Conservation (phyloP, 2,329 filamentous ascomycete genomes). For the Peltaster fructicola region DNA sequence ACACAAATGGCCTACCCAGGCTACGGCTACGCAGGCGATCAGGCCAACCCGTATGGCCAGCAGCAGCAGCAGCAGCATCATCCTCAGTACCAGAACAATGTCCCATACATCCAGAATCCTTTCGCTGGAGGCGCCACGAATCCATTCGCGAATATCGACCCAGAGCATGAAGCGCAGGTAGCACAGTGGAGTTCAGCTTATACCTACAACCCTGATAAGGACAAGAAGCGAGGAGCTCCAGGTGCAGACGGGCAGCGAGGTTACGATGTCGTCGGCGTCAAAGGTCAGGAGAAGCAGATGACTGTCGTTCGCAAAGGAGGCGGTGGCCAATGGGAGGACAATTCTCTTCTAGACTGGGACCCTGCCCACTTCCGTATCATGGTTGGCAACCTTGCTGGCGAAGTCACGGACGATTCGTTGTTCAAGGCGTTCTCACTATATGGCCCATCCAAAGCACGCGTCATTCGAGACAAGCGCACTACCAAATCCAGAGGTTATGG, state of each 20-base stretch:
- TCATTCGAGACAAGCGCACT: conserved; percentile 87
- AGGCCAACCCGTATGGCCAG: conserved; percentile 29
- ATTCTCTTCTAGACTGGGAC: conserved; percentile 84
- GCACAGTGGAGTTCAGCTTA: conserved; percentile 69
- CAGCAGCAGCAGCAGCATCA: conserved; percentile 12
- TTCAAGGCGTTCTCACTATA: conserved; percentile 87
- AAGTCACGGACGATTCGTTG: conserved; percentile 90
- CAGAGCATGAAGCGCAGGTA: conserved; percentile 78
- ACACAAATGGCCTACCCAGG: conserved; percentile 4
- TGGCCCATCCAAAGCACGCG: conserved; percentile 81
- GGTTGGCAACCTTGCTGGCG: conserved; percentile 88
- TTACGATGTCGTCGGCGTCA: too few relatives aligned
- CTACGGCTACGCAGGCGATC: conserved; percentile 10
- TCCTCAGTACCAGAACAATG: conserved; percentile 17
- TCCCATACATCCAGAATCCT: conserved; percentile 62
- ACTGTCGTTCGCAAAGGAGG: conserved; percentile 81
- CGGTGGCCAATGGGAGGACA: conserved; percentile 83
- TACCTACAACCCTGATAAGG: conserved; percentile 9
- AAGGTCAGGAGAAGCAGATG: conserved; percentile 43
- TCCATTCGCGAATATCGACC: conserved; percentile 39
- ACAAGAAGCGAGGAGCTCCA: conserved; percentile 4
- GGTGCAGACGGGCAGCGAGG: too few relatives aligned
- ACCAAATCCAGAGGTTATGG: conserved; percentile 94
- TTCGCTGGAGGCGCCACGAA: conserved; percentile 40
- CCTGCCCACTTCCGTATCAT: conserved; percentile 87